Conservation (phyloP, 768 basidiomycete species). For the Collybia mongolica region DNA sequence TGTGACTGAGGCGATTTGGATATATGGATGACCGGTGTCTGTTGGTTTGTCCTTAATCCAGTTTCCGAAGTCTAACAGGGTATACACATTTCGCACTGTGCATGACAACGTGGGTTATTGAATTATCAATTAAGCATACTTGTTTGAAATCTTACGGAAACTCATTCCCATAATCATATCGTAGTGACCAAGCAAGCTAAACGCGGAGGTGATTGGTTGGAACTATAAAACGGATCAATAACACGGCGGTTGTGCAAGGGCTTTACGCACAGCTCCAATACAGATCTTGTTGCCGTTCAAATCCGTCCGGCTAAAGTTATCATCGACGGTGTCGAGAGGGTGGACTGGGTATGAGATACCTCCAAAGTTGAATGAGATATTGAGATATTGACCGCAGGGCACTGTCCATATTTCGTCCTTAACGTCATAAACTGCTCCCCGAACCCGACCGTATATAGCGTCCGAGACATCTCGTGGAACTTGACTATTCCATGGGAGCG, state of each 20-base stretch:
- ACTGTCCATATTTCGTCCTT: conserved; percentile 63
- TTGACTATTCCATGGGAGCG: conserved; percentile 44
- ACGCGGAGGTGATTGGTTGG: conserved; percentile 81
- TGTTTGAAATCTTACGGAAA: conserved; percentile 51
- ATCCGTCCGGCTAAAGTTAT: conserved; percentile 52
- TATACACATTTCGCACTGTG: conserved; percentile 77
- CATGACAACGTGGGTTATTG: background rate
- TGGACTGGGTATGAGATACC: conserved; percentile 70
- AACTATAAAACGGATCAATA: conserved; percentile 43
- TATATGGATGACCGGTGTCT: conserved; percentile 55
- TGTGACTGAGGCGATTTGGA: conserved; percentile 68
- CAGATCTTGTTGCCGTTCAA: conserved; percentile 55
- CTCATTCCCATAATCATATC: conserved; percentile 85
- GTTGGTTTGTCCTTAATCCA: conserved; percentile 51
- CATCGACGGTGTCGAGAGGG: conserved; percentile 66
- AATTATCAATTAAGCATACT: conserved; percentile 4
- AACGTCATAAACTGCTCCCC: conserved; percentile 64
- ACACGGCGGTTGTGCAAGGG: background rate
- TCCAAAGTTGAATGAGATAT: conserved; percentile 70
- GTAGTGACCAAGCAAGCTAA: conserved; percentile 74
- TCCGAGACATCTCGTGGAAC: conserved; percentile 75
- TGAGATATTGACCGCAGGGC: conserved; percentile 73
- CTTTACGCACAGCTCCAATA: conserved; percentile 53
- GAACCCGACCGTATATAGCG: conserved; percentile 78
- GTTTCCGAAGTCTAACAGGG: conserved; percentile 70